phyloP scores from a whole-genome alignment of 768 basidiomycete genomes.

The Lentinula detonsa region DNA sequence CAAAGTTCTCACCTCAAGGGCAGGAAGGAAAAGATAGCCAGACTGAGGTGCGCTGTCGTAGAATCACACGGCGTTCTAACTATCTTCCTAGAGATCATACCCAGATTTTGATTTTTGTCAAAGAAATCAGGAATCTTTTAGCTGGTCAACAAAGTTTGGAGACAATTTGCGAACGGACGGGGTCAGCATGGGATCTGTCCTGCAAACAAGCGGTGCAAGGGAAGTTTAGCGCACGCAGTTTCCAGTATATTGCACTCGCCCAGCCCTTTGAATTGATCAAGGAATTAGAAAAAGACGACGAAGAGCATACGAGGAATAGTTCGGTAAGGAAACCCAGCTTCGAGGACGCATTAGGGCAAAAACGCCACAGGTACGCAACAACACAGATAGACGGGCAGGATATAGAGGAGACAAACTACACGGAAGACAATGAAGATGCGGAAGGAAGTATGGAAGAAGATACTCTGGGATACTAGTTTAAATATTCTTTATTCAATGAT shows the following conservation, averaged over 20 bases:
- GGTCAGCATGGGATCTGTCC: conserved; percentile 51
- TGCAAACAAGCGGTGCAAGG: conserved; percentile 1
- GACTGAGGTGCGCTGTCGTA: conserved; percentile 18
- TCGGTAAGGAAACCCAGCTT: neutral
- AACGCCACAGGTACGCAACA: neutral
- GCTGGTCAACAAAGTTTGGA: conserved; percentile 36
- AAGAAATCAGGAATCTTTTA: conserved; percentile 42
- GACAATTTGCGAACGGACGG: conserved; percentile 40
- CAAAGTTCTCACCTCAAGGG: conserved; percentile 53
- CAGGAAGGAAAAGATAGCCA: conserved; percentile 47
- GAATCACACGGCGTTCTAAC: neutral
- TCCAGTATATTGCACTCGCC: conserved; percentile 45
- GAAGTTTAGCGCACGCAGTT: conserved; percentile 54
- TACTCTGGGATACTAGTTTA: neutral
- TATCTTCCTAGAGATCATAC: conserved; percentile 39
- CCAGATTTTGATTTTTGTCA: conserved; percentile 43
- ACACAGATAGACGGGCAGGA: neutral
- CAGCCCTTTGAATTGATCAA: neutral
- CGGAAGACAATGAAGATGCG: neutral
- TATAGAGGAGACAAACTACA: neutral
- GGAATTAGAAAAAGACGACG: neutral
- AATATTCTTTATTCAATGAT: conserved; percentile 32
- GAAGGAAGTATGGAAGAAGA: neutral
- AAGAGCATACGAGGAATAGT: neutral
- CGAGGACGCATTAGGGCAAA: neutral